These are phyloP conservation scores for Alternaria burnsii DNA, from an alignment of 2,329 filamentous ascomycete species.

Conservation along the genomic window DNA sequence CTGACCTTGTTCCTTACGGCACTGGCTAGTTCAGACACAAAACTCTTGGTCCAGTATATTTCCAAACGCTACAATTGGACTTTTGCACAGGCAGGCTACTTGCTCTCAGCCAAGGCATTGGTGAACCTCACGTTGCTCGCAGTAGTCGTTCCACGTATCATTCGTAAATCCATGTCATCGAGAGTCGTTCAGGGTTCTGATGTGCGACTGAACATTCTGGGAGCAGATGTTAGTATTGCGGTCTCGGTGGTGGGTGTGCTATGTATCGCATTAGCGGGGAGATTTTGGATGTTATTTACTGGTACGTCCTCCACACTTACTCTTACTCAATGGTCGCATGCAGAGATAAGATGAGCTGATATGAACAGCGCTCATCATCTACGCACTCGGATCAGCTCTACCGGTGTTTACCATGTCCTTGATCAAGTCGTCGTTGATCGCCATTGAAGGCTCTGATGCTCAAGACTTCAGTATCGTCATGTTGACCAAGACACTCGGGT, in stretches of 20 bases:
- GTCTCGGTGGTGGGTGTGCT: conserved; percentile 48
- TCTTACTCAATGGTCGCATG: not conserved
- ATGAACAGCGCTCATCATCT: conserved; percentile 44
- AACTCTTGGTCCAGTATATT: conserved; percentile 51
- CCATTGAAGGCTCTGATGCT: conserved; percentile 34
- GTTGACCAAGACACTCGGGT: conserved; percentile 48
- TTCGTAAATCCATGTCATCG: conserved; percentile 37
- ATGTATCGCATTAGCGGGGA: conserved; percentile 42
- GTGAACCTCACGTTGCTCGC: conserved; percentile 48
- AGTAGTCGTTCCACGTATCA: conserved; percentile 45
- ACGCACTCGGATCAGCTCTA: conserved; percentile 50
- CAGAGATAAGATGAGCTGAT: conserved; percentile 6
- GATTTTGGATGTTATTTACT: conserved; percentile 44
- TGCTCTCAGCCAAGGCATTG: conserved; percentile 49
- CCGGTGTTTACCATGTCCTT: conserved; percentile 52
- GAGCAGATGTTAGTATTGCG: conserved; percentile 42
- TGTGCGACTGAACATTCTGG: conserved; percentile 41
- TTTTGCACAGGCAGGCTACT: conserved; percentile 49
- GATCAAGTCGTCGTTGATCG: conserved; percentile 46
- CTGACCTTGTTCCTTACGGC: conserved; percentile 47
- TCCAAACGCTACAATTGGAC: conserved; percentile 52
- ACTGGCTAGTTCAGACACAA: conserved; percentile 50
- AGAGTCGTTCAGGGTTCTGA: conserved; percentile 38
- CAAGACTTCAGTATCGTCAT: conserved; percentile 52
- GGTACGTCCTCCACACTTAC: conserved; percentile 22